A percentile compares a stretch with the other conserved stretches of the same genome.
These are phyloP conservation scores for Leccinum disarticulatum DNA, from an alignment of 768 basidiomycete species.

Conservation along the genomic window DNA sequence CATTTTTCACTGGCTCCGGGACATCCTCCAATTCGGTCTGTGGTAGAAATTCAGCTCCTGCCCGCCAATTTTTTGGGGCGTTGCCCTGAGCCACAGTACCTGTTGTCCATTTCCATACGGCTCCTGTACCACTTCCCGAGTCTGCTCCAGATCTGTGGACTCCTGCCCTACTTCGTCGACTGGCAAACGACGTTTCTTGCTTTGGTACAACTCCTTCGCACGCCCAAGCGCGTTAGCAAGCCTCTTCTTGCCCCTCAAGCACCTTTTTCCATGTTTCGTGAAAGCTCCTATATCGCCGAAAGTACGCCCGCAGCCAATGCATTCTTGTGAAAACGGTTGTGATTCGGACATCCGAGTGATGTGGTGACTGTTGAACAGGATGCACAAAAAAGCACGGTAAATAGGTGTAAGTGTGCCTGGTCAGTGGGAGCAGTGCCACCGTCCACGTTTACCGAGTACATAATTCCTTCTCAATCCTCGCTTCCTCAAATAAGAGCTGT, in stretches of 20 bases:
- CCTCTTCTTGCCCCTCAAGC: slow-evolving; percentile 1
- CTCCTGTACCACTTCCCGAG: neutral
- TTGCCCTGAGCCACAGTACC: neutral
- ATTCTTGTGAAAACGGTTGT: neutral
- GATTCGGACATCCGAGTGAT: no score
- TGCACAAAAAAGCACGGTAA: no score
- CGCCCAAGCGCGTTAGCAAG: neutral
- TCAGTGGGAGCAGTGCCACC: no score
- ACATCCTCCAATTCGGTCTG: neutral
- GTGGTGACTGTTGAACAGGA: no score
- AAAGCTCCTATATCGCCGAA: neutral
- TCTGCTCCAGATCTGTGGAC: neutral
- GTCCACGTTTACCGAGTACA: no score
- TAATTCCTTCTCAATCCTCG: slow-evolving; percentile 68
- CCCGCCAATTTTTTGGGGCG: neutral
- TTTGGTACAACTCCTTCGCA: neutral
- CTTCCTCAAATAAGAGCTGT: slow-evolving; percentile 84
- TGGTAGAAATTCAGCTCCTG: neutral
- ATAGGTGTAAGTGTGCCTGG: no score
- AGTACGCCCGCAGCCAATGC: neutral
- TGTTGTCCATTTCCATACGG: neutral
- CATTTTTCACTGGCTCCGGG: no score
- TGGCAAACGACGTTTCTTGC: neutral
- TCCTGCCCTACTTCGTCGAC: neutral
- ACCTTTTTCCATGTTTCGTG: neutral